Evolutionary conservation across 1,284 basidiomycete genomes (phyloP).

Genomic region (Inonotus hispidus): DNA sequence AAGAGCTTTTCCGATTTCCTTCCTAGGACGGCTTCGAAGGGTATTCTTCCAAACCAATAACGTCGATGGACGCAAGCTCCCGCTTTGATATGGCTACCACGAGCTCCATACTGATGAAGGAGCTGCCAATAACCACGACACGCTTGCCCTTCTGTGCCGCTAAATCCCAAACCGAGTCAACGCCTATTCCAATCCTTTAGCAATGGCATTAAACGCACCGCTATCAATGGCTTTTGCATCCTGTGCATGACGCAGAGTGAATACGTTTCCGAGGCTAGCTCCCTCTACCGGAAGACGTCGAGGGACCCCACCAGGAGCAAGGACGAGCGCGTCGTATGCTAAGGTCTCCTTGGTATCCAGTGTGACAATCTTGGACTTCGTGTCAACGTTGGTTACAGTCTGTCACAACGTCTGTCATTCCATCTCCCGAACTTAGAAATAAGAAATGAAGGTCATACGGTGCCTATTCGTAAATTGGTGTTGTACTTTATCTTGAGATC

Average conservation of each 20-base stretch:
- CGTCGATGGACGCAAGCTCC: conserved; percentile 71
- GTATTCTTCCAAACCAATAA: conserved; percentile 81
- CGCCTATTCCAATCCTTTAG: neutral
- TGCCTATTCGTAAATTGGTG: conserved; percentile 66
- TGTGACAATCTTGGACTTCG: conserved; percentile 53
- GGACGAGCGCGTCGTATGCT: conserved; percentile 67
- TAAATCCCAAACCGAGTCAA: conserved; percentile 23
- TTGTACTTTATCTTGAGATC: conserved; percentile 80
- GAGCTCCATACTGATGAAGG: conserved; percentile 93
- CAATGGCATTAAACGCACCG: conserved; percentile 35
- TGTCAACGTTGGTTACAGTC: conserved; percentile 66
- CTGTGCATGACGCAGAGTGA: conserved; percentile 66
- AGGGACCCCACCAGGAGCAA: conserved; percentile 67
- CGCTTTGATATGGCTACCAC: conserved; percentile 72
- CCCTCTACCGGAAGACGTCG: conserved; percentile 77
- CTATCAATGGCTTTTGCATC: conserved; percentile 76
- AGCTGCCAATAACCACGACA: conserved; percentile 83
- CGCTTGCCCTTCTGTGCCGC: conserved; percentile 67
- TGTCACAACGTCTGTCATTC: conserved; percentile 23
- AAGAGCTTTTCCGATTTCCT: conserved; percentile 74
- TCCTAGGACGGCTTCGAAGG: conserved; percentile 81
- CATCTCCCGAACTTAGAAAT: neutral
- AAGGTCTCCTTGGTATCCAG: conserved; percentile 55
- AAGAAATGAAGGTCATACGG: conserved; percentile 36
- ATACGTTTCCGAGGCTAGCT: conserved; percentile 72